Evolutionary conservation across 2,329 filamentous ascomycete genomes (phyloP).

Genomic region (Hysterium pulicare): DNA sequence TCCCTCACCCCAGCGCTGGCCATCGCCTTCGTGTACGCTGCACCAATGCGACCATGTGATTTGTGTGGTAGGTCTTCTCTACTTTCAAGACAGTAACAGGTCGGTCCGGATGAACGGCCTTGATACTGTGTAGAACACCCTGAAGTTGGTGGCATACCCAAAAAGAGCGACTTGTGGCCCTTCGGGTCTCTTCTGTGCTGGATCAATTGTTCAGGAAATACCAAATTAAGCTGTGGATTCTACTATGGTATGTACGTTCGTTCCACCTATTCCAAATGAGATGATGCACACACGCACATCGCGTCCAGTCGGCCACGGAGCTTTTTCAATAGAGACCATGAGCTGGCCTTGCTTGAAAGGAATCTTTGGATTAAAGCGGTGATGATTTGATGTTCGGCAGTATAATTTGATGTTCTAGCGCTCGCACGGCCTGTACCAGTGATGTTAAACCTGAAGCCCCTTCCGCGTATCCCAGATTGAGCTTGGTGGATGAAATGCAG

Average conservation of each 20-base stretch:
- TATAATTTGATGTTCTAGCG: slow-evolving; percentile 10
- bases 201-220: too few species aligned
- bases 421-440: slow-evolving; percentile 14
- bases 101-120: background rate
- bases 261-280: slow-evolving; percentile 41
- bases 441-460: slow-evolving; percentile 8
- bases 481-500: slow-evolving; percentile 16
- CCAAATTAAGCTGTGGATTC: background rate
- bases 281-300: slow-evolving; percentile 33
- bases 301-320: slow-evolving; percentile 1
- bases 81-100: slow-evolving; percentile 14
- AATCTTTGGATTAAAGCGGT: slow-evolving; percentile 3
- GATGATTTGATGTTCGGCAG: slow-evolving; percentile 13
- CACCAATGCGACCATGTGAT: slow-evolving; percentile 18
- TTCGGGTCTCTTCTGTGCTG: too few species aligned
- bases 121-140: slow-evolving; percentile 8
- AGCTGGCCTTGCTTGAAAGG: slow-evolving; percentile 9
- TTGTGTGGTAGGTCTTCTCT: slow-evolving; percentile 27
- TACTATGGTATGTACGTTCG: slow-evolving; percentile 31
- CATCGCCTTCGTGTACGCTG: slow-evolving; percentile 12
- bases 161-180: slow-evolving; percentile 22
- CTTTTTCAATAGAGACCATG: slow-evolving; percentile 7
- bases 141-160: slow-evolving; percentile 14
- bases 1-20: background rate
- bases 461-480: slow-evolving; percentile 15